Base-by-base conservation (phyloP, 306 rosid species). In the Ziziphus jujuba region DNA sequence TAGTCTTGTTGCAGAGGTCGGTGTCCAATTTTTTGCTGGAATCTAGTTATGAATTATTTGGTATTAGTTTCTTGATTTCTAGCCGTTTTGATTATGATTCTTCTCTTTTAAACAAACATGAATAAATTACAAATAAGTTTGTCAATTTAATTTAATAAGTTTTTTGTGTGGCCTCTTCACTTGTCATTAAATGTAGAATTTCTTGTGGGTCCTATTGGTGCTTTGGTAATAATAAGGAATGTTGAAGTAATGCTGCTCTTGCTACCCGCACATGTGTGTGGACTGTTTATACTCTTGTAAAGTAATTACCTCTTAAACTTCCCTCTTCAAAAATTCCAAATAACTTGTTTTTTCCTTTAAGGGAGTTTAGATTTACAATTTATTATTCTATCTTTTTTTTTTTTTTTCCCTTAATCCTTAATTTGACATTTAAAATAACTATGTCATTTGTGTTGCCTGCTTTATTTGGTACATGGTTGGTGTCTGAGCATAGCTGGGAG, bases 131-230 rank as follows among this genome's bases (percentile, higher is more conserved):
- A n/a, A n/a, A n/a, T n/a, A n/a, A n/a, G n/a, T n/a, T n/a, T n/a
- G n/a, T n/a, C n/a, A n/a, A n/a, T n/a, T n/a, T n/a, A n/a, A n/a
- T n/a, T n/a, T n/a, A n/a, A n/a, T n/a, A n/a, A n/a, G n/a, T n/a
- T n/a, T n/a, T n/a, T n/a, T n/a, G n/a, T n/a, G 60, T 71, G 77
- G 79, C 69, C 65, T 72, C 20, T 28, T 56, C 49, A 23, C 21
- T 14, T 69, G n/a, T 66, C 44, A 35, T 6, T 47, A 3, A 44
- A 34, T 82, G 78, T 85, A 90, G 97, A 84, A 33, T 23, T 86
- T n/a, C n/a, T n/a, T n/a, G n/a, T n/a, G n/a, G n/a, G 92, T 70
- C 92, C 95, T 68, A 67, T 90, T 70, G 93, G 90, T 75, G 79
- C 66, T 63, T 61, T 90, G 51, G 65, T 88, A 68, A 61, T 91